Percentiles rank a stretch among this genome's conserved stretches.
These are phyloP conservation scores for Sugiyamaella japonica DNA, from an alignment of 1,139 yeast species.

Conservation along the genomic window DNA sequence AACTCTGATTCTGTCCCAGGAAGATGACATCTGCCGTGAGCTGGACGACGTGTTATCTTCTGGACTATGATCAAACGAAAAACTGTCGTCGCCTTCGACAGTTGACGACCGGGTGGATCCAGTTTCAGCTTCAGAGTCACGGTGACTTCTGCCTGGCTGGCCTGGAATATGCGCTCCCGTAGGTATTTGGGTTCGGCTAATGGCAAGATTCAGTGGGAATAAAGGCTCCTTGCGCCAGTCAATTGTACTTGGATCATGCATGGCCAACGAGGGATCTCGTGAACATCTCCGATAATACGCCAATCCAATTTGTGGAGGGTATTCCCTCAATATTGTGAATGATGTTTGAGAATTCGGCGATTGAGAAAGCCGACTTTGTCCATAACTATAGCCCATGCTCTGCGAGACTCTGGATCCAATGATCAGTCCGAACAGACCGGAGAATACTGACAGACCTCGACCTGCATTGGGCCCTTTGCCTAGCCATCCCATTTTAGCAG, in stretches of 20 bases:
- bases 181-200: slow-evolving; percentile 20
- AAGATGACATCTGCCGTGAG: not conserved
- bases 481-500: slow-evolving; percentile 23
- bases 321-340: slow-evolving; percentile 26
- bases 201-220: slow-evolving; percentile 35
- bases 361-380: slow-evolving; percentile 19
- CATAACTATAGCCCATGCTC: slow-evolving; percentile 23
- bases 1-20: slow-evolving; percentile 26
- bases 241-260: slow-evolving; percentile 35
- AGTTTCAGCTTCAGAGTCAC: slow-evolving; percentile 1
- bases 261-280: slow-evolving; percentile 27
- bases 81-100: not conserved
- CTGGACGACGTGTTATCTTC: too few species aligned
- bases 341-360: slow-evolving; percentile 27
- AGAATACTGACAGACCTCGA: slow-evolving; percentile 25
- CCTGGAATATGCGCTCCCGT: slow-evolving; percentile 11
- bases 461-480: slow-evolving; percentile 22
- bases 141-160: slow-evolving; percentile 6
- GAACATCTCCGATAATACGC: slow-evolving; percentile 34
- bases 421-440: slow-evolving; percentile 28
- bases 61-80: not conserved
- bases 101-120: not conserved
- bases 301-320: slow-evolving; percentile 36
- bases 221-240: slow-evolving; percentile 34
- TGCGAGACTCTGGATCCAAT: slow-evolving; percentile 28